Conservation (phyloP, 1,284 basidiomycete species). For the Caloboletus firmus region DNA sequence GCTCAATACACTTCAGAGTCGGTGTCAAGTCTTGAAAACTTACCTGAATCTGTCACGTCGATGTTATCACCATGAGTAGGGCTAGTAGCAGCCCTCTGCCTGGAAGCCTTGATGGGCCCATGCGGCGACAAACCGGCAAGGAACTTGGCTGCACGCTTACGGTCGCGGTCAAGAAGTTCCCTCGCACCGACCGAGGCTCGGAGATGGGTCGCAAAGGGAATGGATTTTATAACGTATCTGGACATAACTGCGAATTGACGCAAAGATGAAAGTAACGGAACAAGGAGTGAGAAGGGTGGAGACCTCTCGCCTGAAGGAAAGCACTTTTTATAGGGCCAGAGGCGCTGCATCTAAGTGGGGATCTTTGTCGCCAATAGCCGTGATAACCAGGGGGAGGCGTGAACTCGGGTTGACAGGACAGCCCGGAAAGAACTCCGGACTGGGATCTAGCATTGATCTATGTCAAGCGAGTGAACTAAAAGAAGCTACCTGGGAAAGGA, state of each 20-base stretch:
- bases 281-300: neutral
- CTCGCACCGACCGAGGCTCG: constrained; percentile 37
- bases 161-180: constrained; percentile 53
- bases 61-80: constrained; percentile 36
- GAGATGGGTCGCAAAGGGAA: constrained; percentile 49
- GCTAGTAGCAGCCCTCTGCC: constrained; percentile 1
- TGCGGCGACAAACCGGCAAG: constrained; percentile 50
- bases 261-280: neutral
- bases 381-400: neutral
- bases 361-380: neutral
- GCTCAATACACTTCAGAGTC: constrained; percentile 12
- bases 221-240: constrained; percentile 34
- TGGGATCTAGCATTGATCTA: neutral
- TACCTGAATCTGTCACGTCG: constrained; percentile 55
- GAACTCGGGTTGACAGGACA: neutral
- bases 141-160: constrained; percentile 53
- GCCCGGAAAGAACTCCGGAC: constrained; percentile 4
- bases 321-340: constrained; percentile 23
- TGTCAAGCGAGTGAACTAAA: neutral
- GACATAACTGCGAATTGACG: constrained; percentile 15
- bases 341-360: neutral
- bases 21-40: constrained; percentile 6
- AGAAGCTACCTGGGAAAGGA: neutral
- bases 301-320: neutral
- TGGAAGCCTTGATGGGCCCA: constrained; percentile 38